Evolutionary conservation across 306 rosid species (phyloP), one percentile per base, ranked within the genome.

Genomic region (Oxytropis ochrocephala): DNA sequence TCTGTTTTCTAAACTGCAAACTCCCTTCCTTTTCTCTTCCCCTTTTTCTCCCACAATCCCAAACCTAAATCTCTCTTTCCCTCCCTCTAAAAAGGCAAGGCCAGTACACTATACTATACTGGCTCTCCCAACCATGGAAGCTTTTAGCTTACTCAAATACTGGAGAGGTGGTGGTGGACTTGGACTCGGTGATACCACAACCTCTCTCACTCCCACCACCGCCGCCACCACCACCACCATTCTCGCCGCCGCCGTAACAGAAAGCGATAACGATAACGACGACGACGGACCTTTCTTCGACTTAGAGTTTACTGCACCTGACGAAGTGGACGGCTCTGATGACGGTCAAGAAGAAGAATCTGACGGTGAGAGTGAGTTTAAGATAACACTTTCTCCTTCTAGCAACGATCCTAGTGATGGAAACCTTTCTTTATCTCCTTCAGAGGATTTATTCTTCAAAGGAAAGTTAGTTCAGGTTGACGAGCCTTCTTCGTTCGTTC

Each of bases 51-150:
- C 16, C 48, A 16, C 32, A 19, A 7, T 6, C 49, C 57, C 7
- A 7, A 19, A 24, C 29, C 29, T 24, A 33, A 51, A 18, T 51
- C 13, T 53, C 35, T 48, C 62, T 12, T 47, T 43, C 13, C 5
- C 50, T 51, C 18, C 54, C 8, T 42, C 70, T 56, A 60, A 73
- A 81, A 81, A 81, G 24, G 39, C 68, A 59, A 71, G 56, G 65
- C 60, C 11, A 58, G 33, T 32, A 8, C 52, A 62, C 56, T 16
- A 69, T 77, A 13, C 71, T 80, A 89, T 82, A 72, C 99, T 95
- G 99, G 96, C 99, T 88, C 97, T 94, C 96, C 99, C 99, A 75
- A 94, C 97, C 35, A 94, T 94, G 99, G 99, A 94, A 88, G 89
- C 96, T 82, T 94, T 94, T 72, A 94, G 89, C 86, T 78, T 94